Conservation (phyloP, 495 filamentous ascomycete genomes). For the Aspergillus funiculosus region DNA sequence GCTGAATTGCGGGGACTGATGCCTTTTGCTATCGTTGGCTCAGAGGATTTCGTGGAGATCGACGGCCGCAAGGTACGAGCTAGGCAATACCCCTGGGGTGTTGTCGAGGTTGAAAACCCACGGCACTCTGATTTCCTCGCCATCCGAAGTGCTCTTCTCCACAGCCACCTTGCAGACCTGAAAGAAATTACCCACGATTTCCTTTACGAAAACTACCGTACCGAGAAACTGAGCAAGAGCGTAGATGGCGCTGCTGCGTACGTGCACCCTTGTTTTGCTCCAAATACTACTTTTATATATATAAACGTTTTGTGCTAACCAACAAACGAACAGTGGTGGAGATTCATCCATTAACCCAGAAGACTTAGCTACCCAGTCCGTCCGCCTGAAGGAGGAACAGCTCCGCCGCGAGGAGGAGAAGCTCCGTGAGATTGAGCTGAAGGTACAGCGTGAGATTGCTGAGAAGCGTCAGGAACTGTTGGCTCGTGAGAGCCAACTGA, state of each 20-base stretch:
- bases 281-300: neutral
- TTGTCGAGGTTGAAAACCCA: slow-evolving; percentile 98
- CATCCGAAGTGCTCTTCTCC: slow-evolving; percentile 90
- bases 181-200: slow-evolving; percentile 99
- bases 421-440: slow-evolving; percentile 96
- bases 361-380: slow-evolving; percentile 91
- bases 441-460: slow-evolving; percentile 99
- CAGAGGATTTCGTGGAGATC: slow-evolving; percentile 91
- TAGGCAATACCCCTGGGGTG: slow-evolving; percentile 97
- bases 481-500: slow-evolving; percentile 94
- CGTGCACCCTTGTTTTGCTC: slow-evolving; percentile 32
- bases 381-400: slow-evolving; percentile 98
- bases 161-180: slow-evolving; percentile 94
- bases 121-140: slow-evolving; percentile 98
- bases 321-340: neutral
- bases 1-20: slow-evolving; percentile 93
- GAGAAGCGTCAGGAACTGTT: slow-evolving; percentile 98
- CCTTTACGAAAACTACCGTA: slow-evolving; percentile 99
- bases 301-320: too few species aligned
- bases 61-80: slow-evolving; percentile 85
- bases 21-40: slow-evolving; percentile 98
- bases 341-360: slow-evolving; percentile 97
- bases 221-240: slow-evolving; percentile 99
- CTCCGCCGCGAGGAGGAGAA: slow-evolving; percentile 99
- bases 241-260: slow-evolving; percentile 88